Conservation (phyloP, 2,329 filamentous ascomycete genomes). For the Bipolaris cookei region DNA sequence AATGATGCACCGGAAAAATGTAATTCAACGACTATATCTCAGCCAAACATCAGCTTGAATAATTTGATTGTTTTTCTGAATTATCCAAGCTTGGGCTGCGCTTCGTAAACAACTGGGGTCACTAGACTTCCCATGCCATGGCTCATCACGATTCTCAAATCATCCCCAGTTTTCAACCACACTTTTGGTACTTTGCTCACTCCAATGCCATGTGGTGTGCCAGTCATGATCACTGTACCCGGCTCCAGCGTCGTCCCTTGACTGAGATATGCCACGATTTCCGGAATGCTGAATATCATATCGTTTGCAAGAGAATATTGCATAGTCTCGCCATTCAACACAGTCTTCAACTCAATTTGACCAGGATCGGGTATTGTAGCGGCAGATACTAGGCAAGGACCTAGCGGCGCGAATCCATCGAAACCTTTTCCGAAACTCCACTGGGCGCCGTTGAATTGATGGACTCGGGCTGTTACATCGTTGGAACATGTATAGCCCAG, state of each 20-base stretch:
- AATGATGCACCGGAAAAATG: neutral
- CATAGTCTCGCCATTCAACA: conserved; percentile 53
- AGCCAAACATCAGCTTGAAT: neutral
- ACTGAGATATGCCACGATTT: conserved; percentile 54
- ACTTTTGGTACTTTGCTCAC: conserved; percentile 52
- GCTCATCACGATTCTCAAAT: conserved; percentile 50
- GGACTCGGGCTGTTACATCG: conserved; percentile 58
- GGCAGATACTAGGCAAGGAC: conserved; percentile 53
- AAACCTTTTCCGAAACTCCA: conserved; percentile 62
- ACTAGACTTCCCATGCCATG: conserved; percentile 27
- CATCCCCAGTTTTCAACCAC: conserved; percentile 48
- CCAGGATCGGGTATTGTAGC: conserved; percentile 51
- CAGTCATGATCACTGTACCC: conserved; percentile 56
- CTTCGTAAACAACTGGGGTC: conserved; percentile 24
- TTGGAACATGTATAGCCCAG: conserved; percentile 61
- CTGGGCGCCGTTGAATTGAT: conserved; percentile 54
- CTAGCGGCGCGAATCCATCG: conserved; percentile 59
- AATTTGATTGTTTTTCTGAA: too few species aligned
- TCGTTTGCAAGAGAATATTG: conserved; percentile 54
- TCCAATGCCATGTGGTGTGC: conserved; percentile 54
- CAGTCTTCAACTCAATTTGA: conserved; percentile 51
- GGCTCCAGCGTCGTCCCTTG: conserved; percentile 49
- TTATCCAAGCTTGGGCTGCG: conserved; percentile 1
- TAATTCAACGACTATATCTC: neutral
- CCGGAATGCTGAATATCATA: conserved; percentile 54